phyloP scores from a whole-genome alignment of 805 yeast species.

The Danielia reshetovae region DNA sequence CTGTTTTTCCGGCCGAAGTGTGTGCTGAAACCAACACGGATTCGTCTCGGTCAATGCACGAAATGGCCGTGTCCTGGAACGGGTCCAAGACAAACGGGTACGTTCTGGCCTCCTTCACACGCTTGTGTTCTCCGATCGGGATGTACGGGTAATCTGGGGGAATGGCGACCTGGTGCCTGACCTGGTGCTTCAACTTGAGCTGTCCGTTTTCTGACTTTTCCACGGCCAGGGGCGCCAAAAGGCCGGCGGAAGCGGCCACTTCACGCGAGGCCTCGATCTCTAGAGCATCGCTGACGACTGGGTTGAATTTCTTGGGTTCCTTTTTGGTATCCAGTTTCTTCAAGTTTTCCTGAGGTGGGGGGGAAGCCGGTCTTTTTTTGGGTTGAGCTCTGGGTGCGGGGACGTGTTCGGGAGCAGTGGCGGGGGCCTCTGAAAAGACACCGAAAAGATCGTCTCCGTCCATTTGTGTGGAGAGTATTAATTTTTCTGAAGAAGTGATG shows the following conservation, averaged over 20 bases:
- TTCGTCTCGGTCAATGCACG: constrained; percentile 92
- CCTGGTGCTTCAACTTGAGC: constrained; percentile 83
- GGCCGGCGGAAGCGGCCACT: constrained; percentile 77
- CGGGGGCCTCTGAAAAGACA: constrained; percentile 57
- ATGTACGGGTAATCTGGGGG: constrained; percentile 87
- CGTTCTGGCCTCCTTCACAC: constrained; percentile 73
- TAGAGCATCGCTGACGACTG: constrained; percentile 80
- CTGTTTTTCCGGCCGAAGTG: constrained; percentile 96
- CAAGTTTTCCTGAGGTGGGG: constrained; percentile 8
- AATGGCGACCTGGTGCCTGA: constrained; percentile 94
- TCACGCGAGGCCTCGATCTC: constrained; percentile 89
- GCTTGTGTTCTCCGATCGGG: constrained; percentile 85
- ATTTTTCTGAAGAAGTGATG: constrained; percentile 3
- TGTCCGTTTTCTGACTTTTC: constrained; percentile 19
- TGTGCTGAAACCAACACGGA: constrained; percentile 96
- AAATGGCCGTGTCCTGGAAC: constrained; percentile 93
- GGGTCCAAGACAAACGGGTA: constrained; percentile 95
- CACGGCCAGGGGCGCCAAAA: constrained; percentile 37
- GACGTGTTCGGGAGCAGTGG: constrained; percentile 22
- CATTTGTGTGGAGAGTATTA: constrained; percentile 14
- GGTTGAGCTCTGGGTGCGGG: constrained; percentile 19
- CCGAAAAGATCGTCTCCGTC: constrained; percentile 56
- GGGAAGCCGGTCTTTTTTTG: constrained; percentile 10
- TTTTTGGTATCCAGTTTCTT: constrained; percentile 18
- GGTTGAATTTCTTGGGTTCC: constrained; percentile 39